Base-by-base conservation (phyloP, 2,329 filamentous ascomycete genomes). In the Colletotrichum tropicale region DNA sequence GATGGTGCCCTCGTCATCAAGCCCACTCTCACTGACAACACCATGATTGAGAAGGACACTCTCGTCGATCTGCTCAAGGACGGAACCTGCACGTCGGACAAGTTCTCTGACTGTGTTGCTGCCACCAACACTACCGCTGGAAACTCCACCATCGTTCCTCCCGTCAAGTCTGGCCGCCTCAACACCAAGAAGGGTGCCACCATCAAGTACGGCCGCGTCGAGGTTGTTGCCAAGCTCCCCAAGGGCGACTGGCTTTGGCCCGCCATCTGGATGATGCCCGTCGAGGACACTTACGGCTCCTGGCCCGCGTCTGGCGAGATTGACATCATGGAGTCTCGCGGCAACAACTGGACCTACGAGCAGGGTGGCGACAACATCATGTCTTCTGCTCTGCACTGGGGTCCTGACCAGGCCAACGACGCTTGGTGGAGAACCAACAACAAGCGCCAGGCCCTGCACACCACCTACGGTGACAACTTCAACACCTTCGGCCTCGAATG, bases 231-330 rank as follows among this genome's bases (percentile, higher is more conserved):
- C 30, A 93, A 93, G 84, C 86, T 97, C 32, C 94, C 95, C 6
- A 84, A 87, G 64, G 95, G 95, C 70, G 95, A 97, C 85, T 97
- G 95, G 95, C 89, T 98, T 13, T 97, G 95, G 95, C 95, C 95
- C 3, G 94, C 94, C n/a, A 96, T 98, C 80, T 96, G 94, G 94
- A 94, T 98, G 94, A 88, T 97, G 87, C 95, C 95, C 2, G 91
- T 91, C 62, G 88, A 93, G 58, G 88, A 92, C 70, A 92, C 87
- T 1, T 98, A 97, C 82, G 95, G 95, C 2, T 80, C 89, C 2
- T 98, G 95, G 95, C 95, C 95, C 2, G 85, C 87, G 9, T 96
- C 94, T 10, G 95, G 95, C 61, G 95, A 97, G 84, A 97, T 98
- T 67, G 95, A 98, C 82, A 94, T 98, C 70, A 87, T 92, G 81